phyloP scores from a whole-genome alignment of 1,139 yeast species.

The Candida sp. region DNA sequence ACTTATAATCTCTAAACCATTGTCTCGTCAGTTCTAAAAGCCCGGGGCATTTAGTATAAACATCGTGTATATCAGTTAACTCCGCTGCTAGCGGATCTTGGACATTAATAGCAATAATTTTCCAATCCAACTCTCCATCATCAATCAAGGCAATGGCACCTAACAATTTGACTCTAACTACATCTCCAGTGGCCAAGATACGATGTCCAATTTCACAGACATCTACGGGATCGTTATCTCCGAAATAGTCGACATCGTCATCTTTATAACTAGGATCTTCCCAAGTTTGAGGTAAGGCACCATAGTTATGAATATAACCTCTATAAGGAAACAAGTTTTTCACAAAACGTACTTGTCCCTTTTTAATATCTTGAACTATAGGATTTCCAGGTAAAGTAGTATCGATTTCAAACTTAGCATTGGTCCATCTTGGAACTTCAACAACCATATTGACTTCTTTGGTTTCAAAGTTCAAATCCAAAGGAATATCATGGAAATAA shows the following conservation, averaged over 20 bases:
- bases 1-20: conserved; percentile 90
- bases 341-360: conserved; percentile 79
- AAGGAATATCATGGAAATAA: conserved; percentile 75
- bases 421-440: conserved; percentile 90
- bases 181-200: conserved; percentile 70
- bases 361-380: conserved; percentile 81
- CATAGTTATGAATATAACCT: conserved; percentile 90
- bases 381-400: conserved; percentile 71
- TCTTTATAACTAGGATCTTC: conserved; percentile 73
- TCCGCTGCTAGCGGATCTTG: conserved; percentile 75
- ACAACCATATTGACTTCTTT: conserved; percentile 81
- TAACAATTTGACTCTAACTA: conserved; percentile 76
- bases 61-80: conserved; percentile 73
- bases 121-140: conserved; percentile 96
- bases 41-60: conserved; percentile 74
- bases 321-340: conserved; percentile 87
- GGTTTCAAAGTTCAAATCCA: conserved; percentile 60
- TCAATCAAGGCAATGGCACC: conserved; percentile 88
- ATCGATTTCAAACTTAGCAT: conserved; percentile 83
- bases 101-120: conserved; percentile 72
- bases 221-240: conserved; percentile 91
- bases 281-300: conserved; percentile 96
- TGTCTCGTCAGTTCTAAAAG: conserved; percentile 77
- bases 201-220: conserved; percentile 85
- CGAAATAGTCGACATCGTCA: conserved; percentile 67